Evolutionary conservation across 805 yeast genomes (phyloP), one percentile per base, ranked within the genome.

Genomic region (Kluyveromyces nonfermentans): DNA sequence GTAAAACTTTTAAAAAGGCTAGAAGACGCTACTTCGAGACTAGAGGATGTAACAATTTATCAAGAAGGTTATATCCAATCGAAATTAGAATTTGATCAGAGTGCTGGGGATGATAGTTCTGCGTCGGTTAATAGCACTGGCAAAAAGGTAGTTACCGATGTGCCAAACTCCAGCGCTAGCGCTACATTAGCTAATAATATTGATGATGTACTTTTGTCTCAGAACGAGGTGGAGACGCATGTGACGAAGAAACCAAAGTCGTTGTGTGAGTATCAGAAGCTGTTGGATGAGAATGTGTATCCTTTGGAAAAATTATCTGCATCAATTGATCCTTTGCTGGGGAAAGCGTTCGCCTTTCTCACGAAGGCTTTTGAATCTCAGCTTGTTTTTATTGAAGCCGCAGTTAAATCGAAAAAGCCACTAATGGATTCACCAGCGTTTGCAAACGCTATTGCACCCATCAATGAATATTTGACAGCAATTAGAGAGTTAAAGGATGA

Each of bases 1-100:
- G 85, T 85, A 35, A 88, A 95, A 37, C 73, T 88, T 44, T 68
- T 82, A 65, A 82, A 82, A 63, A 74, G 95, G 52, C 75, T 88
- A 54, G 97, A 88, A 63, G 90, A 95, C 14, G 96, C 96, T 31
- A 86, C 97, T 8, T 82, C 95, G 5, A 78, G 97, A 40, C 76
- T 88, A 53, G 97, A 88, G 58, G 96, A 88, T 62, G 79, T 88
- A 37, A 85, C 94, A 25, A 73, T 83, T 42, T 80, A 74, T 61
- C 95, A 86, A 59, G 85, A 81, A 53, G 78, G 76, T 33, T 70
- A 75, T 39, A 56, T 69, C 42, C 68, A 65, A 45, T 41, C 63
- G 4, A 63, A 62, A 37, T 47, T 51, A 17, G 56, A 56, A 6
- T 44, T 53, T 8, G 48, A 46, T 15, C 45, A 47, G 7, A 45